phyloP scores from a whole-genome alignment of 257 asterid species.

The Mitragyna speciosa region DNA sequence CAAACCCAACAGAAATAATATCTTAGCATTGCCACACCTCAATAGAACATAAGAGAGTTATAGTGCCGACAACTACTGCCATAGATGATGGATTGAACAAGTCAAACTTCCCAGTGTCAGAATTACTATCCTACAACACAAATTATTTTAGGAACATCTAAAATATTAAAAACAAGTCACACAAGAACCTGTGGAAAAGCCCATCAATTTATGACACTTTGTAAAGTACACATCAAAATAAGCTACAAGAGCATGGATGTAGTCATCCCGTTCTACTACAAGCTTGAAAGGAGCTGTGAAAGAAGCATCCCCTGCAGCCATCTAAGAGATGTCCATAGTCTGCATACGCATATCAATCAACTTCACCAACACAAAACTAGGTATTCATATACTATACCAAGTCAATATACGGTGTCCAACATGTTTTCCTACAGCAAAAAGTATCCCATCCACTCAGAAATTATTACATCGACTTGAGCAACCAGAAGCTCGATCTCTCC shows the following conservation, averaged over 20 bases:
- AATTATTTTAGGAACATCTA: constrained; percentile 8
- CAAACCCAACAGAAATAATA: constrained; percentile 15
- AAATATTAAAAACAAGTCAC: not conserved
- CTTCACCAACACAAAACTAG: not conserved
- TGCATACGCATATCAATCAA: constrained; percentile 24
- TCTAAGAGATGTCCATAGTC: constrained; percentile 98
- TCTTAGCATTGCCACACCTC: constrained; percentile 55
- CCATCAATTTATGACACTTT: constrained; percentile 76
- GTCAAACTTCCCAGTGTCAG: constrained; percentile 56
- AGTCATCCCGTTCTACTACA: constrained; percentile 87
- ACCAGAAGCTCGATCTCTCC: constrained; percentile 98
- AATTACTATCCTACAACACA: constrained; percentile 65
- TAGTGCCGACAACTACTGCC: constrained; percentile 59
- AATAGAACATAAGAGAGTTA: constrained; percentile 77
- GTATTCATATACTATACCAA: not conserved
- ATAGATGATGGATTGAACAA: constrained; percentile 68
- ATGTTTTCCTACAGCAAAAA: constrained; percentile 88
- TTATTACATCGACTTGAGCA: constrained; percentile 80
- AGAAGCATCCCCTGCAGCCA: constrained; percentile 80
- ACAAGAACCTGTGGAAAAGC: constrained; percentile 81
- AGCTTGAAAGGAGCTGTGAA: constrained; percentile 97
- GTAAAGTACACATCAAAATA: constrained; percentile 94
- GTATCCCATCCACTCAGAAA: constrained; percentile 99
- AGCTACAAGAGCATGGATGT: constrained; percentile 94
- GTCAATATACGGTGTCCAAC: constrained; percentile 88